A percentile compares a stretch with the other conserved stretches of the same genome.
These are phyloP conservation scores for Sungouiozyma ichnusensis DNA, from an alignment of 805 yeast genomes.

Conservation along the genomic window DNA sequence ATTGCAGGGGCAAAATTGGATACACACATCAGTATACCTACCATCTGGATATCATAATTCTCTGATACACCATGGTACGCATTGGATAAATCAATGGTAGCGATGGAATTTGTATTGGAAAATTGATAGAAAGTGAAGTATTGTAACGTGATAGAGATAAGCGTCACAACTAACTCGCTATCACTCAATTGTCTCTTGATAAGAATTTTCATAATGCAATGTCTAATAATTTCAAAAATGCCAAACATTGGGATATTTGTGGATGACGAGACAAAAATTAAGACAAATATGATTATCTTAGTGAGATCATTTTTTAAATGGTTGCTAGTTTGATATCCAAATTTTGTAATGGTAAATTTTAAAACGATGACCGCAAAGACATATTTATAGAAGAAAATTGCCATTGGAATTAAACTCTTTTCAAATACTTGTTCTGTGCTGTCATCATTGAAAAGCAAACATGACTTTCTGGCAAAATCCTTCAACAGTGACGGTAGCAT, in stretches of 20 bases:
- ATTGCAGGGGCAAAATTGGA: conserved; percentile 84
- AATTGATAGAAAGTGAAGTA: conserved; percentile 72
- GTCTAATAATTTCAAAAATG: conserved; percentile 25
- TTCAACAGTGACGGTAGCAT: conserved; percentile 34
- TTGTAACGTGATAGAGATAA: conserved; percentile 42
- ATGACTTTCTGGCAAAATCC: conserved; percentile 11
- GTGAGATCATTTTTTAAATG: conserved; percentile 8
- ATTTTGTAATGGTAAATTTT: conserved; percentile 21
- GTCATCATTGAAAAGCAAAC: conserved; percentile 4
- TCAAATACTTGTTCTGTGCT: conserved; percentile 24
- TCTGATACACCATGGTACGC: conserved; percentile 77
- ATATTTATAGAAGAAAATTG: conserved; percentile 28
- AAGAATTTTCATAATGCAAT: conserved; percentile 4
- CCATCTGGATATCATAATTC: conserved; percentile 55
- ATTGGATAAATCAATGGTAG: conserved; percentile 82
- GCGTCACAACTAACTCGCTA: conserved; percentile 7
- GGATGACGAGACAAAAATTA: conserved; percentile 41
- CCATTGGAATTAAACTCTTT: conserved; percentile 27
- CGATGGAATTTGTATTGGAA: conserved; percentile 87
- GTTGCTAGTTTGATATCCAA: conserved; percentile 2
- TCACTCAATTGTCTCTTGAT: conserved; percentile 5
- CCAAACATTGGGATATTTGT: conserved; percentile 41
- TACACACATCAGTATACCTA: conserved; percentile 68
- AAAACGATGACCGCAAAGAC: conserved; percentile 26
- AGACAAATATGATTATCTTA: conserved; percentile 28